Percentiles rank a stretch among this genome's conserved stretches.
Conservation (phyloP, 176 grass and related monocot genomes). For the Lolium perenne region DNA sequence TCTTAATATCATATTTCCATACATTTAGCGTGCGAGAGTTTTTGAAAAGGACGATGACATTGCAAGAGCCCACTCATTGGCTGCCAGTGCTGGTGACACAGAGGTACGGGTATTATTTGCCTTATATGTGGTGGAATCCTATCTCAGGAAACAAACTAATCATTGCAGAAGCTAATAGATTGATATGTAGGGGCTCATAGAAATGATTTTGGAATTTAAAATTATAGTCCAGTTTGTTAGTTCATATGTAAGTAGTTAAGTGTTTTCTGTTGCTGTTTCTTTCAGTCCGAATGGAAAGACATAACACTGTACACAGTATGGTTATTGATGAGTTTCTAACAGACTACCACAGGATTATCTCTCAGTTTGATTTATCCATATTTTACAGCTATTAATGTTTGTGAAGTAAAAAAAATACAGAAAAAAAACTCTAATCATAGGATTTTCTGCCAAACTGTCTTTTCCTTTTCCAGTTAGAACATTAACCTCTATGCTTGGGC, state of each 20-base stretch:
- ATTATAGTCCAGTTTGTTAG: background rate
- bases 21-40: conserved; percentile 64
- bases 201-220: conserved; percentile 7
- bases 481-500: background rate
- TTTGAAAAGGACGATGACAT: conserved; percentile 82
- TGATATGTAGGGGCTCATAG: background rate
- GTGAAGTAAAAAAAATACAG: background rate
- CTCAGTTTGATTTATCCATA: conserved; percentile 1
- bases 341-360: background rate
- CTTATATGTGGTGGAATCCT: background rate
- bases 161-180: background rate
- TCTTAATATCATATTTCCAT: conserved; percentile 18
- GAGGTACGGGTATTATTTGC: conserved; percentile 54
- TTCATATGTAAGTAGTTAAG: conserved; percentile 12
- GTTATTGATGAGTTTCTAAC: background rate
- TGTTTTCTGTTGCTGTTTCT: background rate
- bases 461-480: background rate
- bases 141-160: background rate
- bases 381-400: background rate
- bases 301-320: background rate
- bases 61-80: conserved; percentile 77
- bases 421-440: background rate
- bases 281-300: background rate
- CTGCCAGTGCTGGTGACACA: conserved; percentile 71
- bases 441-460: background rate